These are phyloP conservation scores for Penicillium frequentans DNA, from an alignment of 2,329 filamentous ascomycete species.

Conservation along the genomic window DNA sequence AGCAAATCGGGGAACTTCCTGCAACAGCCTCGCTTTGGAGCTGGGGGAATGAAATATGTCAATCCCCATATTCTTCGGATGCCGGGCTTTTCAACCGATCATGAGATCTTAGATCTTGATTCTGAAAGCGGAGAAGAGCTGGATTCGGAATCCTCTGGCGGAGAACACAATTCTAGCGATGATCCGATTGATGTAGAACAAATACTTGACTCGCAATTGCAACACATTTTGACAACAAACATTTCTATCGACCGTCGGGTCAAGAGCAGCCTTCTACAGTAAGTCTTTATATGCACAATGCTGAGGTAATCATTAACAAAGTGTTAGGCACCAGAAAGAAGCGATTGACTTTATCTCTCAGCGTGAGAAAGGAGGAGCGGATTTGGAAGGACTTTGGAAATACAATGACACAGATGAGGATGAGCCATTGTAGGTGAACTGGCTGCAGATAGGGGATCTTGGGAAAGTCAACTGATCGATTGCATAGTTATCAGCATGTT, in stretches of 20 bases:
- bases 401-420: conserved; percentile 4
- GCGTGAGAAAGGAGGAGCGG: not conserved
- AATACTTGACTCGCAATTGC: not conserved
- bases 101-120: not conserved
- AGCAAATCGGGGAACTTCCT: not conserved
- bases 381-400: conserved; percentile 1
- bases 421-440: not conserved
- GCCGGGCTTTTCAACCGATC: not conserved
- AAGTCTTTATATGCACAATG: not conserved
- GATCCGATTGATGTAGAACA: not conserved
- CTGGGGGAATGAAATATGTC: not conserved
- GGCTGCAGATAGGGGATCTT: not conserved
- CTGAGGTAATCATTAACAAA: not conserved
- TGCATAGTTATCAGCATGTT: not conserved
- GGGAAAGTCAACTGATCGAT: not conserved
- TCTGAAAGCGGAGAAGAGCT: not conserved
- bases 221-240: not conserved
- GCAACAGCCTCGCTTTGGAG: not conserved
- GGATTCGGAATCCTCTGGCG: not conserved
- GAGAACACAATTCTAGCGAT: not conserved
- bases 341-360: not conserved
- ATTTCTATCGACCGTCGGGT: not conserved
- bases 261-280: not conserved
- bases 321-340: not conserved
- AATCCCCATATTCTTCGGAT: conserved; percentile 2